phyloP scores from a whole-genome alignment of 345 rosid species.

The Aurinia saxatilis region DNA sequence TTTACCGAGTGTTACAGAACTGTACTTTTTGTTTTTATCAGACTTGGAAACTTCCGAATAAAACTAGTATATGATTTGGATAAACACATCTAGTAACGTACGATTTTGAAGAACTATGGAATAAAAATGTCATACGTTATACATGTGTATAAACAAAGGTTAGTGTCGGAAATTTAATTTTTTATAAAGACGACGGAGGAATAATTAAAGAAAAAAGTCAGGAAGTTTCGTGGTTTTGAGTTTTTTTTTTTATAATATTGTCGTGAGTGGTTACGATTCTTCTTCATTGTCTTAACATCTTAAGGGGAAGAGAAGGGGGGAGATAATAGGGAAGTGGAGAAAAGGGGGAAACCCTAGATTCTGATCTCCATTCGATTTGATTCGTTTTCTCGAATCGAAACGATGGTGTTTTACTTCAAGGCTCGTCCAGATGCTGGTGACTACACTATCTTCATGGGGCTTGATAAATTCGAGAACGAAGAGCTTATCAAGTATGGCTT shows the following conservation, averaged over 20 bases:
- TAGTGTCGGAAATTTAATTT: not conserved
- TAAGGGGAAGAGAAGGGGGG: slow-evolving; percentile 8
- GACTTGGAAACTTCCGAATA: not conserved
- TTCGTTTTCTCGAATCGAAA: slow-evolving; percentile 21
- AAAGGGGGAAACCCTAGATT: slow-evolving; percentile 31
- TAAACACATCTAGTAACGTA: too few species aligned
- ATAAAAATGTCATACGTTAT: too few species aligned
- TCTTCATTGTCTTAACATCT: slow-evolving; percentile 7
- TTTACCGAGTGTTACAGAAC: not conserved
- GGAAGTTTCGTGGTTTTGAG: not conserved
- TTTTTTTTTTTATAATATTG: not conserved
- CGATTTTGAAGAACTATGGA: too few species aligned
- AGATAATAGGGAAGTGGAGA: slow-evolving; percentile 2
- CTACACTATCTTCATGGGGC: slow-evolving; percentile 98
- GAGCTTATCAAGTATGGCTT: slow-evolving; percentile 97
- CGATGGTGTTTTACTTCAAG: slow-evolving; percentile 94
- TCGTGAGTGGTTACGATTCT: slow-evolving; percentile 22
- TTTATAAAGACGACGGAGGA: not conserved
- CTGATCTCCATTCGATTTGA: slow-evolving; percentile 23
- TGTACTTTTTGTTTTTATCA: not conserved
- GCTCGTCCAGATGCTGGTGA: slow-evolving; percentile 94
- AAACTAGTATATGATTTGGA: not conserved
- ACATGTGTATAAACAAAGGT: not conserved
- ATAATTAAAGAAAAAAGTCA: slow-evolving; percentile 14
- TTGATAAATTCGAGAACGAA: slow-evolving; percentile 98